phyloP scores from a whole-genome alignment of 352 stramenopile species.

The Phytophthora foliorum region DNA sequence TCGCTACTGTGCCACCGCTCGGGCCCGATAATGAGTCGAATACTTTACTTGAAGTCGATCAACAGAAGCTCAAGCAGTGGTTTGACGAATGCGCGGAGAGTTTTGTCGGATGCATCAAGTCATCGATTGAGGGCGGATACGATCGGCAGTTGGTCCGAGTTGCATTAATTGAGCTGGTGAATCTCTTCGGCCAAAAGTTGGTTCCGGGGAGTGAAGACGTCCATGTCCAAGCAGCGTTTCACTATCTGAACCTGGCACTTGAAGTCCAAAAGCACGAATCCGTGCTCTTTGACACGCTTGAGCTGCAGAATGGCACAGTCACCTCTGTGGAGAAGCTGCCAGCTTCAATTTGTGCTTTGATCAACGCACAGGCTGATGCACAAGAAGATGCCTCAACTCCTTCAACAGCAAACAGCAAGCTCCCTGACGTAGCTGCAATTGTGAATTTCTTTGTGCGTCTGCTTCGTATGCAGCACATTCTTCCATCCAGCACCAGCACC shows the following conservation, averaged over 20 bases:
- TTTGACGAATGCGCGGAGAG: constrained; percentile 36
- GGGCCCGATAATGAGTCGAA: not conserved
- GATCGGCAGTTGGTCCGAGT: constrained; percentile 63
- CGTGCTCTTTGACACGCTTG: constrained; percentile 66
- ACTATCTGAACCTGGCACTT: constrained; percentile 70
- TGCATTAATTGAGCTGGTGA: constrained; percentile 71
- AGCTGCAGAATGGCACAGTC: constrained; percentile 62
- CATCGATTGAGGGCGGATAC: constrained; percentile 62
- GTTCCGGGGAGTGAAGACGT: constrained; percentile 51
- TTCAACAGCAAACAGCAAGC: constrained; percentile 13
- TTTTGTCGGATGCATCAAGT: constrained; percentile 41
- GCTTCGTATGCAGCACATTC: constrained; percentile 54
- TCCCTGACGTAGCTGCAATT: constrained; percentile 31
- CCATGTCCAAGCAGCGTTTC: constrained; percentile 76
- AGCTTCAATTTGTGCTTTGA: constrained; percentile 44
- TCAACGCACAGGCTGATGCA: constrained; percentile 36
- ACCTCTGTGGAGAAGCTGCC: constrained; percentile 59
- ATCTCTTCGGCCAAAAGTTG: constrained; percentile 63
- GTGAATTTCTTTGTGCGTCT: constrained; percentile 75
- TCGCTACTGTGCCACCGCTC: not conserved
- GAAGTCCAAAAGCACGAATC: constrained; percentile 52
- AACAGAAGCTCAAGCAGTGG: constrained; percentile 9
- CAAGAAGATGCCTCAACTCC: constrained; percentile 5
- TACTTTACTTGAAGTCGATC: not conserved
- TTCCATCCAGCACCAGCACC: constrained; percentile 45